Evolutionary conservation across 371 early-diverging fungal species (phyloP).

Genomic region (Mortierella polycephala): DNA sequence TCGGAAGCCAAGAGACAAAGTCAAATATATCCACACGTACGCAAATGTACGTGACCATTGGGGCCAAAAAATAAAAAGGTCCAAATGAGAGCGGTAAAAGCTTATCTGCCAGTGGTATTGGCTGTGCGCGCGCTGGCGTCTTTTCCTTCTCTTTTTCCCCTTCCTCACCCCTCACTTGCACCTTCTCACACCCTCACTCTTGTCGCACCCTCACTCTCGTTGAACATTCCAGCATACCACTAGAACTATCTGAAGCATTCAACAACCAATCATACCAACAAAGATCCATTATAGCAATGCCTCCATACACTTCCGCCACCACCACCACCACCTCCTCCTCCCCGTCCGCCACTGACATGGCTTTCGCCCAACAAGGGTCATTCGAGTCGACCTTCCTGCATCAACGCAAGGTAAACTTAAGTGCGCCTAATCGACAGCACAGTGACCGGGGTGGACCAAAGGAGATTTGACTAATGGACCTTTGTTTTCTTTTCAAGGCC

Average conservation of each 20-base stretch:
- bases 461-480: background rate
- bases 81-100: background rate
- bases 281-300: slow-evolving; percentile 13
- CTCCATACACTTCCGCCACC: slow-evolving; percentile 30
- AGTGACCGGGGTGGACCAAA: background rate
- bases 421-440: background rate
- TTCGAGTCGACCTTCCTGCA: slow-evolving; percentile 17
- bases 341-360: background rate
- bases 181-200: background rate
- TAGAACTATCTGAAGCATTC: background rate
- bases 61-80: slow-evolving; percentile 14
- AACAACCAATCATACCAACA: background rate
- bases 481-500: background rate
- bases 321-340: slow-evolving; percentile 1
- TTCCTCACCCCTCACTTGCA: background rate
- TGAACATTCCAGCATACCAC: background rate
- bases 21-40: background rate
- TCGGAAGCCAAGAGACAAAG: too few relatives aligned
- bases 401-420: slow-evolving; percentile 29
- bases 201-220: background rate
- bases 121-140: background rate
- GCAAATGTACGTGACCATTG: slow-evolving; percentile 19
- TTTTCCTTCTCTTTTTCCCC: background rate
- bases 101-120: background rate
- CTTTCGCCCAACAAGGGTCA: slow-evolving; percentile 9